phyloP scores from a whole-genome alignment of 1,284 basidiomycete species.

The Athelia psychrophila region DNA sequence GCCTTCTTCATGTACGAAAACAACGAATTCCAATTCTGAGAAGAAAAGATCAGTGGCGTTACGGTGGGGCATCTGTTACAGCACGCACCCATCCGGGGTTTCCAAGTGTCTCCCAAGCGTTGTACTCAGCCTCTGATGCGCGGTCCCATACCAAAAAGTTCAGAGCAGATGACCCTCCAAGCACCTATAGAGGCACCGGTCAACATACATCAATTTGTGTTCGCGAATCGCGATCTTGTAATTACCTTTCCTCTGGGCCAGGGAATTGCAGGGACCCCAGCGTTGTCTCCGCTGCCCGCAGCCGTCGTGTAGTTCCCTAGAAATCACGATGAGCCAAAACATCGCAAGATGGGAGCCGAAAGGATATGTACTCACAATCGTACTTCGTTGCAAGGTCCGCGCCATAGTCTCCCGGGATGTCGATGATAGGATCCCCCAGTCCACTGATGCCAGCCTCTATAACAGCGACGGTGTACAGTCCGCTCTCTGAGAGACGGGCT shows the following conservation, averaged over 20 bases:
- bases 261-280: neutral
- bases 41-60: neutral
- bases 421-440: constrained; percentile 23
- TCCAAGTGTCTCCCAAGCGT: constrained; percentile 11
- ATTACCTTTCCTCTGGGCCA: neutral
- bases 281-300: neutral
- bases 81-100: constrained; percentile 10
- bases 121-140: constrained; percentile 10
- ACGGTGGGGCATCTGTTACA: too few species aligned
- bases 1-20: neutral
- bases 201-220: neutral
- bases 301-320: neutral
- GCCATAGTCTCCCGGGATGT: constrained; percentile 11
- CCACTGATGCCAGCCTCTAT: neutral
- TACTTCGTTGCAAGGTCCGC: neutral
- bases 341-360: too few species aligned
- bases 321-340: neutral
- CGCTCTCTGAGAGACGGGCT: neutral
- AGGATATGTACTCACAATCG: neutral
- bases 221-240: neutral
- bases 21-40: neutral
- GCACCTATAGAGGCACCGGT: neutral
- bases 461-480: neutral
- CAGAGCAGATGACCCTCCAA: constrained; percentile 11
- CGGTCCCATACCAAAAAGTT: constrained; percentile 11